Percentiles rank a stretch among this genome's conserved stretches.
Evolutionary conservation across 2,329 filamentous ascomycete genomes (phyloP).

Genomic region (Pseudogymnoascus sp.): DNA sequence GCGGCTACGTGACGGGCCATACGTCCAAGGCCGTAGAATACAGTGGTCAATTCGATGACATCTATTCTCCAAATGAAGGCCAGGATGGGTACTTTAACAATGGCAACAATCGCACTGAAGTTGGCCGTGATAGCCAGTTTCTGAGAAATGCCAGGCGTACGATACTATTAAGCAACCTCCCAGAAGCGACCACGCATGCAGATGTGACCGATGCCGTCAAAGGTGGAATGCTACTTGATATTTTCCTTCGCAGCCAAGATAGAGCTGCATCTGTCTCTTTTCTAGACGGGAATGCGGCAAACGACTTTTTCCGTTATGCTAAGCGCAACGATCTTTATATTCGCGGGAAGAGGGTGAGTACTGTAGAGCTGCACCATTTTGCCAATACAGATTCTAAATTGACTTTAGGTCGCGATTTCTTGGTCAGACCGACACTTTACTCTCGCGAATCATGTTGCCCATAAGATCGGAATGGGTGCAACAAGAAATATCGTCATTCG

Average conservation of each 20-base stretch:
- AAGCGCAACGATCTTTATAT: constrained; percentile 61
- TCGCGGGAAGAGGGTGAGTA: constrained; percentile 55
- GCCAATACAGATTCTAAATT: neutral
- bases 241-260: constrained; percentile 53
- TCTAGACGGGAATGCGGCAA: constrained; percentile 52
- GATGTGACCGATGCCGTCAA: constrained; percentile 58
- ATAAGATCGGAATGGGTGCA: constrained; percentile 57
- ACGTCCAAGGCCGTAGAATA: neutral
- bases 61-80: constrained; percentile 9
- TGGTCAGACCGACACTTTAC: constrained; percentile 67
- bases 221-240: constrained; percentile 62
- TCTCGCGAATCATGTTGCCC: constrained; percentile 52
- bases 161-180: constrained; percentile 53
- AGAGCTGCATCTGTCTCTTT: constrained; percentile 62
- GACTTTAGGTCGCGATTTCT: constrained; percentile 50
- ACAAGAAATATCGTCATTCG: constrained; percentile 67
- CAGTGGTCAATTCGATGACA: neutral
- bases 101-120: constrained; percentile 16
- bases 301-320: constrained; percentile 55
- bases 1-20: neutral
- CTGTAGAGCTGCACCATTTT: neutral
- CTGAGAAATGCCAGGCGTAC: constrained; percentile 41
- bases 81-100: constrained; percentile 20
- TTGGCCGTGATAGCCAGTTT: constrained; percentile 18
- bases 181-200: constrained; percentile 52